Base-by-base conservation (phyloP, 768 basidiomycete genomes). In the Pleurotus pulmonarius region DNA sequence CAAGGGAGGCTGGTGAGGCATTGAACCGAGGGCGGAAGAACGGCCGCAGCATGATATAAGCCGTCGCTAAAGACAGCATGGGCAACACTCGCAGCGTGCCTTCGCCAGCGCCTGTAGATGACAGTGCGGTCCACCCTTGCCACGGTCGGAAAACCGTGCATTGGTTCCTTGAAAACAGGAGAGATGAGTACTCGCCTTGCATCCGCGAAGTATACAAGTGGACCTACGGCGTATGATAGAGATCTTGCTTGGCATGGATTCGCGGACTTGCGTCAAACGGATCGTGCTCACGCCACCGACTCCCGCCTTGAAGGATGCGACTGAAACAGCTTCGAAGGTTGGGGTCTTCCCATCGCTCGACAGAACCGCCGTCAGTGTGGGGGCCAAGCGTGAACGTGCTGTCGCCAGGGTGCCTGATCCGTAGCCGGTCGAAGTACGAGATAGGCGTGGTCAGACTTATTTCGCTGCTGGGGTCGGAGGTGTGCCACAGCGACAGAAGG, bases 351-450 rank as follows among this genome's bases (percentile, higher is more conserved):
- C 81, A 83, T 2, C 85, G 67, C 71, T 87, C 73, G 57, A 80
- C 70, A 6, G 77, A 74, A 8, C 82, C 83, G 0, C 75, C 76
- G 49, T 83, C 81, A 13, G 75, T 67, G 54, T 87, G 85, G 9
- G 87, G 84, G 0, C 84, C 87, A 2, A 91, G 71, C 0, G 82
- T 77, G 64, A 91, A 91, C 47, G 77, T 76, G 11, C 75, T 69
- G 58, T 90, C 89, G 0, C 90, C 91, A 0, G 89, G 87, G 25
- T 76, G 77, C 4, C 91, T 80, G 46, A 91, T 88, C 2, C 89
- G 78, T 9, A 92, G 70, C 5, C 90, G 78, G 69, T 93, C 90
- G 57, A 83, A 88, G 67, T 92, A 92, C 1, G 84, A 82, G n/a
- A 92, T 69, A 0, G 88, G 87, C 2, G 76, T 82, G 9, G 69